Base-by-base conservation (phyloP, 2,329 filamentous ascomycete genomes). In the Aureobasidium sp. region DNA sequence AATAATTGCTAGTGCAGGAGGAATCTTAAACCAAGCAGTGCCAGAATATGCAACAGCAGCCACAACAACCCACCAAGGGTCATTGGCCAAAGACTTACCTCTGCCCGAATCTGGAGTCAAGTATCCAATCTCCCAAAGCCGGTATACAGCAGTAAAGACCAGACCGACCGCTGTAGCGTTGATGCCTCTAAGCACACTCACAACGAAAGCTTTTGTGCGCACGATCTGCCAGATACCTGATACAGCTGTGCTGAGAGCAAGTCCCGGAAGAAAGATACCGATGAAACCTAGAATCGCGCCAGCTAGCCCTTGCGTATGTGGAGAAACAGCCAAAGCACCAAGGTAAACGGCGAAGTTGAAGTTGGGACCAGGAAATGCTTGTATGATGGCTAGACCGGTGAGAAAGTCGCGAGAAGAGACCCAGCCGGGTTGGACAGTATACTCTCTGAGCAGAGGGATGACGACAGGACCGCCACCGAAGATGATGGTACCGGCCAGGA, bases 381-480 rank as follows among this genome's bases (percentile, higher is more conserved):
- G 87, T 20, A 85, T 86, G 59, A 91, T 79, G 8, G 87, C 88
- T 0, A 91, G 81, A 0, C 87, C 88, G 53, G 90, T 83, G 0
- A 91, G 76, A 69, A 91, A 90, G 69, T 91, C 86, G 4, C 88
- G 81, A 0, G 85, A 78, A 0, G 80, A 83, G 0, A 91, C 87
- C 87, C 87, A 91, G 7, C 85, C 84, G 27, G 87, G 84, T 0
- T 80, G 78, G 0, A 90, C 88, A 39, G 90, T 65, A 51, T 77
- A 77, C 12, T 70, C 67, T 55, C 75, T 74, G 0, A 78, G 70
- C 0, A 78, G 70, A 1, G 76, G 77, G 53, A 79, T 78, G 0
- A 78, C 76, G 27, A 78, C 76, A 2, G 77, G 77, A 0, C 76
- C 76, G 41, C 76, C 77, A 32, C 76, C 77, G 66, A 79, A 78